A percentile compares a stretch with the other conserved stretches of the same genome.
Evolutionary conservation across 306 rosid genomes (phyloP).

Genomic region (Quercus ilex): DNA sequence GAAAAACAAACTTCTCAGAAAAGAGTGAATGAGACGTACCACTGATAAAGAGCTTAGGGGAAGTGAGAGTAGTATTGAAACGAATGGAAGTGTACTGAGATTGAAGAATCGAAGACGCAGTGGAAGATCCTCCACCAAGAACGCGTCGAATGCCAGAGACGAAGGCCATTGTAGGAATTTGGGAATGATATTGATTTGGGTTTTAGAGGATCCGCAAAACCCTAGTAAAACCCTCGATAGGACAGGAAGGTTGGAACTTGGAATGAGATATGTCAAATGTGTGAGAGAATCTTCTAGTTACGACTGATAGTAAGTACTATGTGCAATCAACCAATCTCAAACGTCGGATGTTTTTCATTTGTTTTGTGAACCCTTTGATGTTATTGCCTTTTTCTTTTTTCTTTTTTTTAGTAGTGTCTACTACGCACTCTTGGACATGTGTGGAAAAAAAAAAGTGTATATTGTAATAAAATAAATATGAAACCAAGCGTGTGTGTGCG

Average conservation of each 20-base stretch:
- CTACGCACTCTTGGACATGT: too few species aligned
- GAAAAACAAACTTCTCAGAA: background rate
- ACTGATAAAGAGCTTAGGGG: slow-evolving; percentile 74
- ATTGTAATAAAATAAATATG: too few species aligned
- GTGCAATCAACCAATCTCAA: background rate
- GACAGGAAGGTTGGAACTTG: background rate
- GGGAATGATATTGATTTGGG: background rate
- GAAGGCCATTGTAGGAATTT: slow-evolving; percentile 45
- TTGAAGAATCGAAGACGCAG: slow-evolving; percentile 31
- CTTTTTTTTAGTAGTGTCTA: background rate
- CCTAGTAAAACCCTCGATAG: background rate
- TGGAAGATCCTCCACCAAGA: slow-evolving; percentile 36
- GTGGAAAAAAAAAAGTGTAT: too few species aligned
- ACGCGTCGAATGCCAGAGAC: slow-evolving; percentile 39
- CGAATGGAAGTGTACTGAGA: slow-evolving; percentile 43
- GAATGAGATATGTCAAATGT: background rate
- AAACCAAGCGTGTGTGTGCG: too few species aligned
- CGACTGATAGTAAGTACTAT: too few species aligned
- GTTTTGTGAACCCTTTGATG: background rate
- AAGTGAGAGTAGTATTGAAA: slow-evolving; percentile 70
- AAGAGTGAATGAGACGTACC: slow-evolving; percentile 26
- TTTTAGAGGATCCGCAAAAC: slow-evolving; percentile 2
- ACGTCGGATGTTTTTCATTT: background rate
- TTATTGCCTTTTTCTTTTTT: background rate
- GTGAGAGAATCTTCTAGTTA: too few species aligned